Conservation (phyloP, 768 basidiomycete species). For the Collybia sp. region DNA sequence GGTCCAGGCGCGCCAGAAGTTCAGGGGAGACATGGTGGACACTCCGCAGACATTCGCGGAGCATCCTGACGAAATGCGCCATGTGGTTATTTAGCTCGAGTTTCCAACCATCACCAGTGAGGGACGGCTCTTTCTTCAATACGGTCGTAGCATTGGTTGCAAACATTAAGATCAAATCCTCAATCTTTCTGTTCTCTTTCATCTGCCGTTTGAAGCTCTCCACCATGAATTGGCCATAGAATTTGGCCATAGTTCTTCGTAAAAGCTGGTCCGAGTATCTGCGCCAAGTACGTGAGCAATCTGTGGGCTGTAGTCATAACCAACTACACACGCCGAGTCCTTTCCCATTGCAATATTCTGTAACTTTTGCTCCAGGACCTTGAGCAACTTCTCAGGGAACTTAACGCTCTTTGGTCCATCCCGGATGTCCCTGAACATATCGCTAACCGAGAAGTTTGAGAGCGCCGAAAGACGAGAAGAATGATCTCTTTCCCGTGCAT, state of each 20-base stretch:
- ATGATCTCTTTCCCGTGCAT: slow-evolving; percentile 58
- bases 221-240: slow-evolving; percentile 86
- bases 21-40: slow-evolving; percentile 82
- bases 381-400: slow-evolving; percentile 92
- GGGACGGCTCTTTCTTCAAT: slow-evolving; percentile 84
- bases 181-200: slow-evolving; percentile 95
- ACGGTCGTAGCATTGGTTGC: slow-evolving; percentile 86
- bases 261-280: slow-evolving; percentile 91
- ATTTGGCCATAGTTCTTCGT: slow-evolving; percentile 85
- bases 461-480: slow-evolving; percentile 67
- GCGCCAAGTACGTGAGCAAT: slow-evolving; percentile 5
- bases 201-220: slow-evolving; percentile 84
- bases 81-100: slow-evolving; percentile 90
- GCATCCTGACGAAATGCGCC: slow-evolving; percentile 78
- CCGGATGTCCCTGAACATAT: slow-evolving; percentile 75
- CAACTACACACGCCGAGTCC: slow-evolving; percentile 70
- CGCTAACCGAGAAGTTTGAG: slow-evolving; percentile 64
- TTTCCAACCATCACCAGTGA: slow-evolving; percentile 89
- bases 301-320: slow-evolving; percentile 1
- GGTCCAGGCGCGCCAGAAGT: slow-evolving; percentile 74
- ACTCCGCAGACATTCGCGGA: slow-evolving; percentile 72
- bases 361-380: slow-evolving; percentile 84
- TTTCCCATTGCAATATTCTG: slow-evolving; percentile 93
- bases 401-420: slow-evolving; percentile 83
- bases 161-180: slow-evolving; percentile 95